phyloP scores from a whole-genome alignment of 805 yeast species.

The Saccharomycopsis fermentans region DNA sequence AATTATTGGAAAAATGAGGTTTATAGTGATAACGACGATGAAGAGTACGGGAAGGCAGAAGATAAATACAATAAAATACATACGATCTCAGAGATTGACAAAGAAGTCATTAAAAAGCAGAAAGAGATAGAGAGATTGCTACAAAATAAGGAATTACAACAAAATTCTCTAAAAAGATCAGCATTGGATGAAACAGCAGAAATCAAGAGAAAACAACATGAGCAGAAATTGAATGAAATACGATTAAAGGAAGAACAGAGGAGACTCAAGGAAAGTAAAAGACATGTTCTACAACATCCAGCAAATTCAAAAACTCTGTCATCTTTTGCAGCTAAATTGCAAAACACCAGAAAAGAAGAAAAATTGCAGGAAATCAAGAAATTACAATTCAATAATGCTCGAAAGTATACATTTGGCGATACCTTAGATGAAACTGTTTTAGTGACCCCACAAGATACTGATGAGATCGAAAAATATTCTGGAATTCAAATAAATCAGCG shows the following conservation, averaged over 20 bases:
- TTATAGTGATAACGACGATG: slow-evolving; percentile 13
- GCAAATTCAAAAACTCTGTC: neutral
- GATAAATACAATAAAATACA: slow-evolving; percentile 10
- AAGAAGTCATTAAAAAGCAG: slow-evolving; percentile 7
- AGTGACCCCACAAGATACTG: slow-evolving; percentile 24
- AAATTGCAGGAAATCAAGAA: neutral
- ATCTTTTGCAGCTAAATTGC: slow-evolving; percentile 12
- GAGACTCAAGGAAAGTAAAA: neutral
- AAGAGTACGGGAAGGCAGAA: slow-evolving; percentile 12
- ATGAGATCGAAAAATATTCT: slow-evolving; percentile 39
- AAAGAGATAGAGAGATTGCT: slow-evolving; percentile 15
- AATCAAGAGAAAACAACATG: neutral
- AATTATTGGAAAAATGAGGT: slow-evolving; percentile 1
- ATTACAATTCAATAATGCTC: slow-evolving; percentile 3
- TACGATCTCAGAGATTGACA: slow-evolving; percentile 13
- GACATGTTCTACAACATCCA: neutral
- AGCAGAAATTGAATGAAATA: neutral
- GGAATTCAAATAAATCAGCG: slow-evolving; percentile 35
- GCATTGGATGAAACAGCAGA: neutral
- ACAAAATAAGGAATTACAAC: slow-evolving; percentile 3
- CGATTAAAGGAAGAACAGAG: neutral
- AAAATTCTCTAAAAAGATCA: slow-evolving; percentile 1
- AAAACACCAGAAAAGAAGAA: neutral
- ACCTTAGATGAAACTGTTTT: neutral
- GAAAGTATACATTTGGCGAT: slow-evolving; percentile 16